Percentiles rank a stretch among this genome's conserved stretches.
phyloP scores from a whole-genome alignment of 2,329 filamentous ascomycete species.

The Cephalotrichum gorgonifer region DNA sequence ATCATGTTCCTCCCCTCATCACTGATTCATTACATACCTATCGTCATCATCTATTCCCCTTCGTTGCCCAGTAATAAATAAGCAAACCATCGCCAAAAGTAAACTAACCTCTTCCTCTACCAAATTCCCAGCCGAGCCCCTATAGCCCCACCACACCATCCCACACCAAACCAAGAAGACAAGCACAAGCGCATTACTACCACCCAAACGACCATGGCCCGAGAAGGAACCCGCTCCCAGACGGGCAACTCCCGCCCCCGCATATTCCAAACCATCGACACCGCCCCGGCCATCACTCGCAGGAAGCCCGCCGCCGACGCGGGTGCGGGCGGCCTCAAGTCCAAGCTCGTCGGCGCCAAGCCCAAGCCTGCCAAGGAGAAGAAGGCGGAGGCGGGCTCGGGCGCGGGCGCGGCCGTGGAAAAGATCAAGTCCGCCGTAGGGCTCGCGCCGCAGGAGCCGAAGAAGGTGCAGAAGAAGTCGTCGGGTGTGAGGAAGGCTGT shows the following conservation, averaged over 20 bases:
- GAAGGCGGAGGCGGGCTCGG: not conserved
- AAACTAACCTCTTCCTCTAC: too few species aligned
- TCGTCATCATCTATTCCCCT: too few species aligned
- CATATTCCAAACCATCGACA: conserved; percentile 38
- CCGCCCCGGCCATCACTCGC: conserved; percentile 20
- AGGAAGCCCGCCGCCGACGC: not conserved
- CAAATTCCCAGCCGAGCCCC: too few species aligned
- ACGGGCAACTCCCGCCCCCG: conserved; percentile 44
- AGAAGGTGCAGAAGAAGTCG: not conserved
- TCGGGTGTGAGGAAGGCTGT: conserved; percentile 1
- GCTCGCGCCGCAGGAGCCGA: not conserved
- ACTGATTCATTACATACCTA: too few species aligned
- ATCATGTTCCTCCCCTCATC: too few species aligned
- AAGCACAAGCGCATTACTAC: too few species aligned
- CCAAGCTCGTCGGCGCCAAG: not conserved
- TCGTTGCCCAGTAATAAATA: too few species aligned
- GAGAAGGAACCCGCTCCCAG: conserved; percentile 40
- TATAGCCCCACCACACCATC: too few species aligned
- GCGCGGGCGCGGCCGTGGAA: not conserved
- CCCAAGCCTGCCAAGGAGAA: not conserved
- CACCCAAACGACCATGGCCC: conserved; percentile 33
- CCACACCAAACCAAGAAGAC: too few species aligned
- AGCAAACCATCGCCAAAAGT: too few species aligned
- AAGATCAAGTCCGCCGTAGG: not conserved
- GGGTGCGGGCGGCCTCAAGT: too few species aligned